A percentile compares a stretch with the other conserved stretches of the same genome.
Evolutionary conservation across 164 flowering plant species (phyloP).

Genomic region (Chimonanthus praecox): DNA sequence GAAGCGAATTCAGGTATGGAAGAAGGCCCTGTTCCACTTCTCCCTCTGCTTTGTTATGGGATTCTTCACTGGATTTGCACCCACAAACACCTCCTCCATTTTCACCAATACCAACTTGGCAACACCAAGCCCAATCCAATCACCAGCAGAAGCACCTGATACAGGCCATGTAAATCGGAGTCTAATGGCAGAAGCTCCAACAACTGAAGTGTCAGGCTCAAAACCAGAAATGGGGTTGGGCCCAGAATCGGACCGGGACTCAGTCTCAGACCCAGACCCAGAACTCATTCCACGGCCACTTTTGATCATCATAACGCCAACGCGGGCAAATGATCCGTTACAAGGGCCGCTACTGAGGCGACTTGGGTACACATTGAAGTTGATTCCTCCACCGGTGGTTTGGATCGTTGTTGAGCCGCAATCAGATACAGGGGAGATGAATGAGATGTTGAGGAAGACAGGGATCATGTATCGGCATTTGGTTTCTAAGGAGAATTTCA

Average conservation of each 20-base stretch:
- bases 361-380: slow-evolving; percentile 52
- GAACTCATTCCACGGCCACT: slow-evolving; percentile 28
- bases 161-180: slow-evolving; percentile 21
- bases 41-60: slow-evolving; percentile 80
- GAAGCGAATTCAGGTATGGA: slow-evolving; percentile 72
- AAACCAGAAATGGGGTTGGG: background rate
- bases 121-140: background rate
- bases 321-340: slow-evolving; percentile 25
- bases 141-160: background rate
- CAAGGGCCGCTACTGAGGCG: slow-evolving; percentile 42
- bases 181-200: slow-evolving; percentile 22
- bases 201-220: background rate
- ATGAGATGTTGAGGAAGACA: slow-evolving; percentile 59
- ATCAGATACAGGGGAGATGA: slow-evolving; percentile 39
- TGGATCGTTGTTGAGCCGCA: slow-evolving; percentile 77
- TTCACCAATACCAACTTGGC: background rate
- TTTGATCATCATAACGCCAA: slow-evolving; percentile 61
- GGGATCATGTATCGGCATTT: slow-evolving; percentile 90
- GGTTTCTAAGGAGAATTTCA: slow-evolving; percentile 69
- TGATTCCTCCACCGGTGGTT: slow-evolving; percentile 65
- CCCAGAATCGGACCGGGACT: background rate
- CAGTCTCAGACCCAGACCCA: background rate
- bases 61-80: slow-evolving; percentile 88
- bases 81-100: slow-evolving; percentile 37
- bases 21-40: slow-evolving; percentile 77